phyloP scores from a whole-genome alignment of 345 rosid genomes.

The Rhodomyrtus tomentosa region DNA sequence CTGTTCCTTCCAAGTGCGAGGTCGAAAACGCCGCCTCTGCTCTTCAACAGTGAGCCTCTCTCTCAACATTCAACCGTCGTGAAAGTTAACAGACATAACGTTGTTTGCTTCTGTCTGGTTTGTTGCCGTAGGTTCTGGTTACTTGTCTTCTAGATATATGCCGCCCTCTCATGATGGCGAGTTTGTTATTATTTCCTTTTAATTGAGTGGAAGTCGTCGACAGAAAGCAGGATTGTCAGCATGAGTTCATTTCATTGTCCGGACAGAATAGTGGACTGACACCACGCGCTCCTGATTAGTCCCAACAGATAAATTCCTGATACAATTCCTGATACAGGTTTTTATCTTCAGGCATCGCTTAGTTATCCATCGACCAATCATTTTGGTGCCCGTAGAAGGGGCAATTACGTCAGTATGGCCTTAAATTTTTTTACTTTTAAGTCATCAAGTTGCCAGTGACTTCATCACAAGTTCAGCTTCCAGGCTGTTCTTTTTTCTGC shows the following conservation, averaged over 20 bases:
- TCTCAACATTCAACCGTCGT: not conserved
- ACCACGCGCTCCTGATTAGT: not conserved
- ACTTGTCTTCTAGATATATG: not conserved
- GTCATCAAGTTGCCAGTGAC: not conserved
- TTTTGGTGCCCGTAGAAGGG: not conserved
- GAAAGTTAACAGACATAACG: not conserved
- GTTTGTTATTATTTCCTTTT: not conserved
- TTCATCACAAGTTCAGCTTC: not conserved
- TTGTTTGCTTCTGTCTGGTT: not conserved
- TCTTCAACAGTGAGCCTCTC: constrained; percentile 34
- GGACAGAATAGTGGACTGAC: not conserved
- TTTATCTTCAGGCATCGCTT: not conserved
- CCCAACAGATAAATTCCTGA: not conserved
- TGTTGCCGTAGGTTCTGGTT: not conserved
- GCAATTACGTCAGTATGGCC: not conserved
- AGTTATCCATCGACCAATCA: not conserved
- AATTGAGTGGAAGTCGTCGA: not conserved
- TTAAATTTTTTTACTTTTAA: not conserved
- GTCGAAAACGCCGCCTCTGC: constrained; percentile 62
- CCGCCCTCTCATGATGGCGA: not conserved
- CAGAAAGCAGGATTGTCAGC: not conserved
- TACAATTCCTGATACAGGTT: not conserved
- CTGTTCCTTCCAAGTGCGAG: constrained; percentile 53
- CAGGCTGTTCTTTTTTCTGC: not conserved
- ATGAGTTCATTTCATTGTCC: not conserved